Evolutionary conservation across 2,329 filamentous ascomycete species (phyloP).

Genomic region (Diatrype stigma): DNA sequence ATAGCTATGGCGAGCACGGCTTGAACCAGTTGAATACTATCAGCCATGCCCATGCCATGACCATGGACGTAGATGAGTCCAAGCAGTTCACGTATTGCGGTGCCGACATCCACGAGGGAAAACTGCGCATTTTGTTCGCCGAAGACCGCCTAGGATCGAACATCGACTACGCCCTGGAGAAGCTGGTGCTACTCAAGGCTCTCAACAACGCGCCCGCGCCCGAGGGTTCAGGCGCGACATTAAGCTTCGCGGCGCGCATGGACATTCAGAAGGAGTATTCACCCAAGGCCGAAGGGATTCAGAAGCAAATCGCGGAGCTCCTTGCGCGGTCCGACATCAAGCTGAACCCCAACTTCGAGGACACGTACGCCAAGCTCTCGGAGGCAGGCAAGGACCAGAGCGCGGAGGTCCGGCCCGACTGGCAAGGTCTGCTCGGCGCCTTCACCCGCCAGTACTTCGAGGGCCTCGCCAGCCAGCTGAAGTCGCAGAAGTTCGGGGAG

Average conservation of each 20-base stretch:
- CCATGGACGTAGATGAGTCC: constrained; percentile 42
- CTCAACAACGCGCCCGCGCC: constrained; percentile 40
- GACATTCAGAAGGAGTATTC: constrained; percentile 42
- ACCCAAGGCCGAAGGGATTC: constrained; percentile 34
- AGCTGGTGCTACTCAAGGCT: constrained; percentile 36
- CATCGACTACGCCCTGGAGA: constrained; percentile 33
- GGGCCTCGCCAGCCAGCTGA: constrained; percentile 36
- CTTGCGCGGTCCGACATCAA: constrained; percentile 37
- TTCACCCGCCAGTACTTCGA: constrained; percentile 41
- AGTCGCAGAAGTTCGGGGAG: constrained; percentile 39
- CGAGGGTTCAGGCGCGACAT: constrained; percentile 16
- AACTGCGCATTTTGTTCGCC: constrained; percentile 45
- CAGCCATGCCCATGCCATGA: constrained; percentile 37
- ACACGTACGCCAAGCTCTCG: constrained; percentile 36
- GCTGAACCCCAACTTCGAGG: constrained; percentile 45
- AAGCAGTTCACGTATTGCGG: constrained; percentile 41
- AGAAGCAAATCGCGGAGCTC: constrained; percentile 31
- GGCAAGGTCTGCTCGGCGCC: constrained; percentile 39
- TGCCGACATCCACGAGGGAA: constrained; percentile 38
- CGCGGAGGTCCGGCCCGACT: constrained; percentile 33
- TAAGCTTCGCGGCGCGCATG: constrained; percentile 41
- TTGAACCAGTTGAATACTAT: constrained; percentile 46
- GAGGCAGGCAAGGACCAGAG: constrained; percentile 25
- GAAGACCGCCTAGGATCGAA: constrained; percentile 41
- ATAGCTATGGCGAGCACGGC: constrained; percentile 33